Evolutionary conservation across 2,329 filamentous ascomycete species (phyloP).

Genomic region (Botrytis sinoallii): DNA sequence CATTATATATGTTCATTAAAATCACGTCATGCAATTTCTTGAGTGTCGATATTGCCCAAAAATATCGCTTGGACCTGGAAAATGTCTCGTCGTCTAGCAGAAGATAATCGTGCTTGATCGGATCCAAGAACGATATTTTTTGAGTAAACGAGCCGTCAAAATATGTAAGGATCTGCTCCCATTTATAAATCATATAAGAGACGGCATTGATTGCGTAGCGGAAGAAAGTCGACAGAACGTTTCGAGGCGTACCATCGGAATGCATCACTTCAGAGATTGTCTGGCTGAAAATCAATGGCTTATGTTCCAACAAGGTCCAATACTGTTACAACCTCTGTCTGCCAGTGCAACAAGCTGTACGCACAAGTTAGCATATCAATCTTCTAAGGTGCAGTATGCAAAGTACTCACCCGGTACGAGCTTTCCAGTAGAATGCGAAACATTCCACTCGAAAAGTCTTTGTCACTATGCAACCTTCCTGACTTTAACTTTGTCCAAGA

Average conservation of each 20-base stretch:
- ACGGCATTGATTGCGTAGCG: not conserved
- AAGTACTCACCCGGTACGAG: too few relatives aligned
- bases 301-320: too few relatives aligned
- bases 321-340: too few relatives aligned
- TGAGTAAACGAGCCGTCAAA: not conserved
- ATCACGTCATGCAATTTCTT: not conserved
- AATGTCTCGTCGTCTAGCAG: not conserved
- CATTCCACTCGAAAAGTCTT: too few relatives aligned
- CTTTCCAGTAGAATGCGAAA: too few relatives aligned
- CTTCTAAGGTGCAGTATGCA: too few relatives aligned
- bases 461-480: too few relatives aligned
- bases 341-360: too few relatives aligned
- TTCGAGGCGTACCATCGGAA: not conserved
- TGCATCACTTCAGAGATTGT: not conserved
- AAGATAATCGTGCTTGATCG: not conserved
- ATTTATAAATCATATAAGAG: not conserved
- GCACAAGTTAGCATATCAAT: too few relatives aligned
- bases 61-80: not conserved
- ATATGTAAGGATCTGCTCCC: not conserved
- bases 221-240: not conserved
- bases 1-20: too few relatives aligned
- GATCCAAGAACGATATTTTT: not conserved
- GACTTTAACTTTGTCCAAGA: too few relatives aligned
- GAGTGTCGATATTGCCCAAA: not conserved
- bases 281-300: too few relatives aligned